These are phyloP conservation scores for Globisporangium emineosum DNA, from an alignment of 352 stramenopile genomes.

Conservation along the genomic window DNA sequence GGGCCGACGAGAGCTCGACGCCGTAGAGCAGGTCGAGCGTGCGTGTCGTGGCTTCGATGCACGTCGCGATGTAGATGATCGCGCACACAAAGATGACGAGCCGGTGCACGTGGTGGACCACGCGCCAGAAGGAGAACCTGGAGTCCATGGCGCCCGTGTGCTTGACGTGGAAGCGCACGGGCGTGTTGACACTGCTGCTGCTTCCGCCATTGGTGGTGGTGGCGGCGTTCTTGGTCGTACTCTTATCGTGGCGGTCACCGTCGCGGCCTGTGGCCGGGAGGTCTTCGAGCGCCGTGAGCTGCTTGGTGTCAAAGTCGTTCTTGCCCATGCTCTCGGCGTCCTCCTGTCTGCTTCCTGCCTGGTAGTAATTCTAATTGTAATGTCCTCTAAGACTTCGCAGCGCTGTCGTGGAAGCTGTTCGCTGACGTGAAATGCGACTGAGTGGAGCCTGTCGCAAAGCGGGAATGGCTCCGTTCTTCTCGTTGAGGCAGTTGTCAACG, in stretches of 20 bases:
- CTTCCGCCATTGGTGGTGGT: not conserved
- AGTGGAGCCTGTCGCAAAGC: no score
- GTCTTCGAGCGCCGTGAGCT: conserved; percentile 3
- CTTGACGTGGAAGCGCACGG: conserved; percentile 3
- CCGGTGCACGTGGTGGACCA: conserved; percentile 1
- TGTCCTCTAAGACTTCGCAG: no score
- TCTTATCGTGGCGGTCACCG: not conserved
- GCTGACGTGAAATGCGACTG: no score
- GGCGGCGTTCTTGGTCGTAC: not conserved
- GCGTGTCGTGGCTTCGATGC: not conserved
- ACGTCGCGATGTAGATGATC: conserved; percentile 2
- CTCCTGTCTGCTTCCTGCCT: no score
- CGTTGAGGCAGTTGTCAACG: no score
- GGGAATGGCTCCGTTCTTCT: no score
- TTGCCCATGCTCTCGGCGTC: not conserved
- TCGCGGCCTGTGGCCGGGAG: not conserved
- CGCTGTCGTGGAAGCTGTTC: no score
- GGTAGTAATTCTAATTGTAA: no score
- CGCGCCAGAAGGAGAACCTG: conserved; percentile 1
- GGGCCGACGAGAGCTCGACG: not conserved
- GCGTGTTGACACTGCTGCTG: not conserved
- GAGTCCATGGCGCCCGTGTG: not conserved
- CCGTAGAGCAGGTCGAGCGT: not conserved
- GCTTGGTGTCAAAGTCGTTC: conserved; percentile 2
- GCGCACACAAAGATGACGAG: not conserved